Evolutionary conservation across 2,329 filamentous ascomycete genomes (phyloP).

Genomic region (Hypoxylon sp.): DNA sequence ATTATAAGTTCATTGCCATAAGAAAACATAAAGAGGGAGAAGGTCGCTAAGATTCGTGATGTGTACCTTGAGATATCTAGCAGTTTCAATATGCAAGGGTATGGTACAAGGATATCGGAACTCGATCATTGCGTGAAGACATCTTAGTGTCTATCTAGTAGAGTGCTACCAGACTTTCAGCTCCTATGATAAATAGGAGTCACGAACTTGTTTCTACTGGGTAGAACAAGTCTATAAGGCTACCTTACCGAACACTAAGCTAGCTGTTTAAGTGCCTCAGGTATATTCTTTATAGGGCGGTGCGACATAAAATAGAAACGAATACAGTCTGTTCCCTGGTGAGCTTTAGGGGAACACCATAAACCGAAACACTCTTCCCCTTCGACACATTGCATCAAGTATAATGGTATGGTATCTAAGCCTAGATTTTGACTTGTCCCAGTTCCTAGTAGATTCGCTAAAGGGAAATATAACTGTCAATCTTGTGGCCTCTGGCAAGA

Average conservation of each 20-base stretch:
- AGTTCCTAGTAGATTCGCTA: background rate
- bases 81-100: background rate
- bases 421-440: background rate
- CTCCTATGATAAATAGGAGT: background rate
- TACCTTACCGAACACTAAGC: background rate
- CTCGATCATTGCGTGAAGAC: background rate
- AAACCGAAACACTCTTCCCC: background rate
- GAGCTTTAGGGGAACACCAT: background rate
- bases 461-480: too few relatives aligned
- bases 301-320: background rate
- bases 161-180: slow-evolving; percentile 1
- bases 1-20: background rate
- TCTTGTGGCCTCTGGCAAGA: background rate
- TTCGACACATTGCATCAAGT: background rate
- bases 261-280: background rate
- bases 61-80: background rate
- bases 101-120: background rate
- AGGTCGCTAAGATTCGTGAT: background rate
- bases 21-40: background rate
- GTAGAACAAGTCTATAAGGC: background rate
- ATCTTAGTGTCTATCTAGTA: background rate
- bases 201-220: background rate
- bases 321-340: background rate
- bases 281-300: background rate
- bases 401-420: background rate